A percentile compares a stretch with the other conserved stretches of the same genome.
Conservation (phyloP, 2,329 filamentous ascomycete genomes). For the Ophiostoma sp. region DNA sequence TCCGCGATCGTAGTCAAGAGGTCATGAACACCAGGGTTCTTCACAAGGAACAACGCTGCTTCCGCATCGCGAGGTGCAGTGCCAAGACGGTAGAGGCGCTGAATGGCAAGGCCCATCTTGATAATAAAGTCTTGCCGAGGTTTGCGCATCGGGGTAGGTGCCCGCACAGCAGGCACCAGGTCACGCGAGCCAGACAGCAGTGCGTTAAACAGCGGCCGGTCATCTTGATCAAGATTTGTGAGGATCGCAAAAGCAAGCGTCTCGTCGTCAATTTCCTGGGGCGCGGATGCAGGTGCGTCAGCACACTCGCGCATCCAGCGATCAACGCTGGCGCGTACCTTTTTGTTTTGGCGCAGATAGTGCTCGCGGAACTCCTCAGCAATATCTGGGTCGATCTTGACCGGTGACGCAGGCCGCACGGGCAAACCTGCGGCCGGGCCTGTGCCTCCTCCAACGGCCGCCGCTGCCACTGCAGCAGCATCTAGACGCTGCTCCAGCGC, state of each 20-base stretch:
- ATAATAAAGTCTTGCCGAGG: constrained; percentile 67
- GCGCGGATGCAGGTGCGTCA: constrained; percentile 65
- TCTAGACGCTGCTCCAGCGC: constrained; percentile 56
- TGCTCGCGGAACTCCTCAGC: constrained; percentile 90
- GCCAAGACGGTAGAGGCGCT: constrained; percentile 74
- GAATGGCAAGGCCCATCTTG: constrained; percentile 70
- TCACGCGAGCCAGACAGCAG: constrained; percentile 60
- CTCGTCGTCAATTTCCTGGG: constrained; percentile 88
- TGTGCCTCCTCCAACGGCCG: constrained; percentile 22
- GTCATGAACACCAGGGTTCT: constrained; percentile 75
- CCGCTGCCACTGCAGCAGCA: constrained; percentile 38
- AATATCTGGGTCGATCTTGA: constrained; percentile 85
- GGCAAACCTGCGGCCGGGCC: constrained; percentile 34
- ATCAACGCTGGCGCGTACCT: constrained; percentile 86
- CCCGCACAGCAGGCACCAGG: constrained; percentile 52
- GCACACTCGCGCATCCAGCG: constrained; percentile 80
- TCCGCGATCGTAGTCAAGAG: constrained; percentile 80
- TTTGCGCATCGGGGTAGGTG: constrained; percentile 63
- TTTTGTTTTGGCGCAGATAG: constrained; percentile 85
- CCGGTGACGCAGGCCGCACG: constrained; percentile 53
- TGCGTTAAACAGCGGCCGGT: constrained; percentile 76
- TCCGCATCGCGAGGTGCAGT: constrained; percentile 77
- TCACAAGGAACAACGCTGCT: constrained; percentile 77
- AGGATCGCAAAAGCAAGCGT: constrained; percentile 90
- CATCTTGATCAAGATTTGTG: constrained; percentile 71